A percentile compares a stretch with the other conserved stretches of the same genome.
phyloP scores from a whole-genome alignment of 768 basidiomycete genomes.

The Royoungia palumana region DNA sequence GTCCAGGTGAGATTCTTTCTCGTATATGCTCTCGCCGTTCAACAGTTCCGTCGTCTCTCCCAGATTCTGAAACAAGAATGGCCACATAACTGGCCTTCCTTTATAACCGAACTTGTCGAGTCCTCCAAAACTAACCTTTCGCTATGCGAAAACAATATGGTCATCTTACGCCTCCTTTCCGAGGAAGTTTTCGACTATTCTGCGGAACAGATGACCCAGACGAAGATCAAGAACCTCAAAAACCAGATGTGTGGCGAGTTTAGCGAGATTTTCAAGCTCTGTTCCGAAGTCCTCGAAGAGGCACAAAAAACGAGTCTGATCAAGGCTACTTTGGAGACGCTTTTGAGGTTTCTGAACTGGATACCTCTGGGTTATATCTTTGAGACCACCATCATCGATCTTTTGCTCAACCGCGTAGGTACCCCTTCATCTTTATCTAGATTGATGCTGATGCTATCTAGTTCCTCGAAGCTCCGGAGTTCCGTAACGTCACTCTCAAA shows the following conservation, averaged over 20 bases:
- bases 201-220: slow-evolving; percentile 97
- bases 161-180: slow-evolving; percentile 93
- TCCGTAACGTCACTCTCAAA: slow-evolving; percentile 95
- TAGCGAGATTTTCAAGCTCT: slow-evolving; percentile 96
- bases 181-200: slow-evolving; percentile 99
- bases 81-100: slow-evolving; percentile 98
- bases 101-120: slow-evolving; percentile 94
- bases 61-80: slow-evolving; percentile 99
- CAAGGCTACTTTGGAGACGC: slow-evolving; percentile 90
- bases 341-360: slow-evolving; percentile 97
- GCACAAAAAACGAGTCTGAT: slow-evolving; percentile 95
- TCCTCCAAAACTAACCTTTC: slow-evolving; percentile 96
- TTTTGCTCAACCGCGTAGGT: slow-evolving; percentile 85
- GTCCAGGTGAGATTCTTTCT: slow-evolving; percentile 65
- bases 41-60: slow-evolving; percentile 1
- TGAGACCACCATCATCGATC: slow-evolving; percentile 95
- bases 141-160: slow-evolving; percentile 99
- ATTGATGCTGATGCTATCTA: slow-evolving; percentile 30
- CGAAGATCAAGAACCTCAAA: slow-evolving; percentile 95
- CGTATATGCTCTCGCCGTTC: background rate
- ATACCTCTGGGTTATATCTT: slow-evolving; percentile 99
- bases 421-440: slow-evolving; percentile 5
- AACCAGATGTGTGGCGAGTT: slow-evolving; percentile 98
- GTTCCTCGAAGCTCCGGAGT: slow-evolving; percentile 97
- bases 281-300: slow-evolving; percentile 93